Base-by-base conservation (phyloP, 257 asterid genomes). In the Lycium ferocissimum region DNA sequence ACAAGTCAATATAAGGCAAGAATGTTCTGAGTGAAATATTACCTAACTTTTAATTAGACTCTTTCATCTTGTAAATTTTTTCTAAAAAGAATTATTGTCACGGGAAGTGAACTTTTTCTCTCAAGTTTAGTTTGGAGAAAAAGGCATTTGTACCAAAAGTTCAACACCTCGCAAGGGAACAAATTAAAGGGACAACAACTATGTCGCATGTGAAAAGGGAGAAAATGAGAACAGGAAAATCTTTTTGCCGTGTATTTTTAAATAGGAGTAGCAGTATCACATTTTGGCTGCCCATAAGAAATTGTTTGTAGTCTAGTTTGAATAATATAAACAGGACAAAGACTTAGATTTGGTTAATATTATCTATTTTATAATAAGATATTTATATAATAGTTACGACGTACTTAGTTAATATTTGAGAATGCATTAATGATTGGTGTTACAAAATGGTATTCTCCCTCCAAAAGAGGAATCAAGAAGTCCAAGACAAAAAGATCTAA, bases 111-210 rank as follows among this genome's bases (percentile, higher is more conserved):
- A 59, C 22, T 78, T 78, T 69, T 81, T 47, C 4, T 78, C 54
- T 81, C 57, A 59, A 81, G 73, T 59, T 81, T 58, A 69, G 11
- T 65, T 51, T 69, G 70, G 38, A 13, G 63, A 69, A 83, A 51
- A 51, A 26, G 69, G 80, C 37, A 49, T 76, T 76, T 76, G 45
- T 51, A 51, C 82, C n/a, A 13, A 51, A 78, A 14, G 63, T 1
- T 75, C 12, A 49, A 49, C 6, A 3, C 78, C 38, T 15, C 38
- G 33, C 78, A 70, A 38, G 3, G 26, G 47, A 51, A 11, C 38
- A 47, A 47, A 26, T 47, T 73, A 73, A 26, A 47, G 20, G 62
- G 20, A 75, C 22, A 75, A 75, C 43, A 75, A 13, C 62, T 75
- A 75, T 75, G 45, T 75, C 22, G 43, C 45, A 75, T 75, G 81